Evolutionary conservation across 73 alveolate genomes (phyloP), one percentile per base, ranked within the genome.

Genomic region (Stentor coeruleus): DNA sequence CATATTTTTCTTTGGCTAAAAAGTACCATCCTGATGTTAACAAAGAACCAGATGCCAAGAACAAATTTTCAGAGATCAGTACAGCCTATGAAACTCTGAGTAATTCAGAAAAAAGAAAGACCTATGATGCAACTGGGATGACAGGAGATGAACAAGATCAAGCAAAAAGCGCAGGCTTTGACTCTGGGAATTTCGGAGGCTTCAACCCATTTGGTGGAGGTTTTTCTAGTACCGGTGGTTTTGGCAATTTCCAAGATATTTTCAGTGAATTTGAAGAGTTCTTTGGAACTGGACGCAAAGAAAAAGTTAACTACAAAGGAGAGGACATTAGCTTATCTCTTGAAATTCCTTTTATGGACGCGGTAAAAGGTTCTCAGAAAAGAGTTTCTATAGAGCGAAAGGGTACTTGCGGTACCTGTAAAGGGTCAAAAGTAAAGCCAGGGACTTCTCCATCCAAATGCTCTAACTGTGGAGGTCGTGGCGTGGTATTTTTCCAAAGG

Each of bases 1-100:
- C 98, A 3, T 95, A 93, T 85, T 84, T 91, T 60, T 81, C 89
- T 82, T 88, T 90, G 35, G 99, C 99, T 28, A 87, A 91, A 31
- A 89, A 90, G 85, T 93, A 91, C 77, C 99, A 96, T 84, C 99
- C 99, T 31, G 99, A 96, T 85, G 91, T 92, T 74, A 88, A 90
- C 85, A 85, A 86, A 57, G 83, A 87, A 37, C 90, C 84, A 35
- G 86, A 88, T 76, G 96, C 97, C 35, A 85, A 92, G 59, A 95
- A 88, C 4, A 93, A 91, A 38, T 92, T 92, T 80, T 86, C 89
- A 81, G 87, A 90, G 90, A 91, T 92, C 38, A 85, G 84, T 30
- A 84, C 86, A n/a, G 93, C 93, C 38, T 87, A 87, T 84, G 88
- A 83, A 41, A 87, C 93, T 4, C 84, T 87, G 81, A 82, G 95